Percentiles rank a stretch among this genome's conserved stretches.
Evolutionary conservation across 2,329 filamentous ascomycete genomes (phyloP).

Genomic region (Alternaria rosae): DNA sequence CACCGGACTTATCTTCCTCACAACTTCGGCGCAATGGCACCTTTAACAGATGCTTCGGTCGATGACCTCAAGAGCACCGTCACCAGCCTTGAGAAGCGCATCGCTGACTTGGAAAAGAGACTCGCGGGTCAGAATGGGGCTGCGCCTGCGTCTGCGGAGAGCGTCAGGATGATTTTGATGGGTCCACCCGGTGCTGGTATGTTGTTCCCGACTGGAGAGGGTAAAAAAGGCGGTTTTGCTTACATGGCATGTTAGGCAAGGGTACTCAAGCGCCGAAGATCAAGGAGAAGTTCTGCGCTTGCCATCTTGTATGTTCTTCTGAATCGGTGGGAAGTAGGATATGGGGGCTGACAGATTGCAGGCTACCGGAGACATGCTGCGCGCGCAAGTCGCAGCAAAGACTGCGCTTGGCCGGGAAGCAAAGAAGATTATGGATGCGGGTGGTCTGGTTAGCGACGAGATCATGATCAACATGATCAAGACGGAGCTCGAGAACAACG

Average conservation of each 20-base stretch:
- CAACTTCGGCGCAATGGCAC: slow-evolving; percentile 72
- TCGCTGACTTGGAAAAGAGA: slow-evolving; percentile 82
- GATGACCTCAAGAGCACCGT: slow-evolving; percentile 86
- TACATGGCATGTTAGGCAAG: slow-evolving; percentile 72
- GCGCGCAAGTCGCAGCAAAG: slow-evolving; percentile 97
- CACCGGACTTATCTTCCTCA: slow-evolving; percentile 11
- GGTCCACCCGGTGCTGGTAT: slow-evolving; percentile 95
- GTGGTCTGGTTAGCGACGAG: slow-evolving; percentile 95
- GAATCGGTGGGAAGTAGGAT: neutral
- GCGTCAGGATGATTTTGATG: slow-evolving; percentile 96
- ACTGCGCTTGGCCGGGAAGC: slow-evolving; percentile 92
- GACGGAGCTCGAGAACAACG: slow-evolving; percentile 91
- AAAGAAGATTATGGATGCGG: slow-evolving; percentile 99
- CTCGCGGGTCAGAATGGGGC: slow-evolving; percentile 56
- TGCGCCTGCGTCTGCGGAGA: slow-evolving; percentile 57
- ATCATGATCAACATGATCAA: slow-evolving; percentile 99
- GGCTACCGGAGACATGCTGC: slow-evolving; percentile 99
- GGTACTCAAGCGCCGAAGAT: slow-evolving; percentile 97
- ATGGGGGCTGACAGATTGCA: slow-evolving; percentile 52
- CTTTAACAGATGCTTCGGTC: slow-evolving; percentile 80
- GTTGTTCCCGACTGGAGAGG: slow-evolving; percentile 46
- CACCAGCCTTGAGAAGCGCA: slow-evolving; percentile 81
- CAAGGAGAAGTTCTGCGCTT: slow-evolving; percentile 97
- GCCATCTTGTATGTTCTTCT: slow-evolving; percentile 78
- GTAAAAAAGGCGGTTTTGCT: slow-evolving; percentile 22